Conservation (phyloP, 441 rosid species). For the Jatropha multifida region DNA sequence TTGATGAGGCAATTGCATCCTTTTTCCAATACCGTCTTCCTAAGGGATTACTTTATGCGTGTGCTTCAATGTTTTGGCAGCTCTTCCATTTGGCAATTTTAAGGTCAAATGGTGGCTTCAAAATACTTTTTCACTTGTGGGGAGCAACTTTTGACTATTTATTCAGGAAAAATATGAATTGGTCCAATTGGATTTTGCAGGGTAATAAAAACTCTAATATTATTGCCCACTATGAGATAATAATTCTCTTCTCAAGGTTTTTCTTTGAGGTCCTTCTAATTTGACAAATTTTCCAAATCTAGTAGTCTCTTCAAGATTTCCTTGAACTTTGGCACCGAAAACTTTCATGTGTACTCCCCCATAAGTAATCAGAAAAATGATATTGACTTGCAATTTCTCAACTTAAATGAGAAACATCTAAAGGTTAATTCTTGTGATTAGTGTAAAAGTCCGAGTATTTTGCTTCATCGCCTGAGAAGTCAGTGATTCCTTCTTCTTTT, state of each 20-base stretch:
- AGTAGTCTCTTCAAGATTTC: neutral
- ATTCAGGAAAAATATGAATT: neutral
- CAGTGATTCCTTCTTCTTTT: too few relatives aligned
- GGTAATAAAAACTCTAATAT: neutral
- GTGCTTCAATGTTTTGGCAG: neutral
- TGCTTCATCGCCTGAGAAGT: too few relatives aligned
- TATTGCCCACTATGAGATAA: too few relatives aligned
- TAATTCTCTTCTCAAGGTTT: too few relatives aligned
- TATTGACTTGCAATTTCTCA: neutral
- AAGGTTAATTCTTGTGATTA: too few relatives aligned
- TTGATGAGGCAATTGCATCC: neutral
- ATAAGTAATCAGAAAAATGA: neutral
- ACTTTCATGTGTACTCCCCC: neutral
- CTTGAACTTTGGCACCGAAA: neutral
- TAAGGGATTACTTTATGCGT: neutral
- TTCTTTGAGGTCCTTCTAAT: neutral
- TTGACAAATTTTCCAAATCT: neutral
- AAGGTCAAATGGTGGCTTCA: neutral
- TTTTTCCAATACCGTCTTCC: neutral
- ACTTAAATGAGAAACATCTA: too few relatives aligned
- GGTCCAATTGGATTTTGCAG: neutral
- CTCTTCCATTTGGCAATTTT: neutral
- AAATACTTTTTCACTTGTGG: neutral
- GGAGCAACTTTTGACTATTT: neutral
- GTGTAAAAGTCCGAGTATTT: too few relatives aligned